Conservation (phyloP, 257 asterid genomes). For the Verbascum thapsus region DNA sequence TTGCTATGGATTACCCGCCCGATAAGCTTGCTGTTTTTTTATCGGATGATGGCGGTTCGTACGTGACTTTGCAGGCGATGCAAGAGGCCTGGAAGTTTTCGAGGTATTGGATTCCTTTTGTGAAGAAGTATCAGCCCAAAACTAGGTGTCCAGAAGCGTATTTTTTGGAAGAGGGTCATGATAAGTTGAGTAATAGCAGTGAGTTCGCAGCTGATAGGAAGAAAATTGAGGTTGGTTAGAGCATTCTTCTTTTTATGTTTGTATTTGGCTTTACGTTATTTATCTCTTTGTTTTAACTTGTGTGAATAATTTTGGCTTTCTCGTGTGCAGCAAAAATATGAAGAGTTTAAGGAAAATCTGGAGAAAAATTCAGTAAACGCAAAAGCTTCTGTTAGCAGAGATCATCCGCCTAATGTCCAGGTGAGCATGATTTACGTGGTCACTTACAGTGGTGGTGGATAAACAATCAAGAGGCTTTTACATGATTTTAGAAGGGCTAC, state of each 20-base stretch:
- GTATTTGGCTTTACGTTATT: too few species aligned
- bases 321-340: constrained; percentile 26
- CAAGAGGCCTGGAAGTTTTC: constrained; percentile 50
- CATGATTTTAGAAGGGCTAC: too few species aligned
- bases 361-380: neutral
- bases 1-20: constrained; percentile 70
- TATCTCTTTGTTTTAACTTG: neutral
- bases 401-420: constrained; percentile 31
- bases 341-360: constrained; percentile 18
- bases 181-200: neutral
- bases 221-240: constrained; percentile 33
- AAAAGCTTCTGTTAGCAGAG: constrained; percentile 22
- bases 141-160: constrained; percentile 58
- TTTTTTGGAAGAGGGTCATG: constrained; percentile 23
- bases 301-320: neutral
- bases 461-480: neutral
- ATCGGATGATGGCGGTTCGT: constrained; percentile 65
- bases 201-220: constrained; percentile 30
- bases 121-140: constrained; percentile 45
- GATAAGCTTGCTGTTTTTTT: constrained; percentile 58
- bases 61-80: constrained; percentile 39
- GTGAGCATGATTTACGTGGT: constrained; percentile 14
- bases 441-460: neutral
- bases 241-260: too few species aligned
- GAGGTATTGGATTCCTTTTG: constrained; percentile 57